These are phyloP conservation scores for Alternaria arborescens DNA, from an alignment of 2,329 filamentous ascomycete genomes.

Conservation along the genomic window DNA sequence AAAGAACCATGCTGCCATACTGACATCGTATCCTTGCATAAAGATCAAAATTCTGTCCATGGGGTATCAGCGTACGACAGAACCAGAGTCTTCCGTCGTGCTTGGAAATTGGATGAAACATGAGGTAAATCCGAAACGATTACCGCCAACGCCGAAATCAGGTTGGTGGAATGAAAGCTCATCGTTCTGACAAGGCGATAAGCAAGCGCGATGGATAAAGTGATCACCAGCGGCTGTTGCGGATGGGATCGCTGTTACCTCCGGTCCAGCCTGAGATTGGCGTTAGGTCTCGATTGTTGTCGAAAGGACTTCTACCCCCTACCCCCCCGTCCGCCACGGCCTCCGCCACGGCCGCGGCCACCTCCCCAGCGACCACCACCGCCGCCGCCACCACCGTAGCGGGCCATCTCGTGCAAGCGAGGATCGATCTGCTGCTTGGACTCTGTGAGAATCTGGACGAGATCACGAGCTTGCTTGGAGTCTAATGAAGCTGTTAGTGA, in stretches of 20 bases:
- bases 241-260: conserved; percentile 51
- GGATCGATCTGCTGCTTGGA: conserved; percentile 99
- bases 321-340: conserved; percentile 65
- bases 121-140: conserved; percentile 24
- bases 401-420: conserved; percentile 92
- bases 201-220: conserved; percentile 2
- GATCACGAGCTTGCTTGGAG: conserved; percentile 82
- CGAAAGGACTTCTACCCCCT: conserved; percentile 25
- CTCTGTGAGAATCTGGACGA: conserved; percentile 90
- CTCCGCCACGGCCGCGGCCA: conserved; percentile 72
- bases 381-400: conserved; percentile 84
- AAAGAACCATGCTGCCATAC: conserved; percentile 20
- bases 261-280: conserved; percentile 45
- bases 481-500: conserved; percentile 53
- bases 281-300: conserved; percentile 26
- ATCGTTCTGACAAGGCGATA: conserved; percentile 16
- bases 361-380: conserved; percentile 73
- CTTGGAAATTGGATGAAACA: conserved; percentile 14
- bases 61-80: conserved; percentile 45
- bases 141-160: conserved; percentile 32
- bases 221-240: conserved; percentile 53
- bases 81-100: conserved; percentile 19
- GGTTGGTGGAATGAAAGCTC: conserved; percentile 17
- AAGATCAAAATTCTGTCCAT: conserved; percentile 31
- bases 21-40: conserved; percentile 17